Conservation (phyloP, 108 stramenopile species). For the Cyclotella atomus region DNA sequence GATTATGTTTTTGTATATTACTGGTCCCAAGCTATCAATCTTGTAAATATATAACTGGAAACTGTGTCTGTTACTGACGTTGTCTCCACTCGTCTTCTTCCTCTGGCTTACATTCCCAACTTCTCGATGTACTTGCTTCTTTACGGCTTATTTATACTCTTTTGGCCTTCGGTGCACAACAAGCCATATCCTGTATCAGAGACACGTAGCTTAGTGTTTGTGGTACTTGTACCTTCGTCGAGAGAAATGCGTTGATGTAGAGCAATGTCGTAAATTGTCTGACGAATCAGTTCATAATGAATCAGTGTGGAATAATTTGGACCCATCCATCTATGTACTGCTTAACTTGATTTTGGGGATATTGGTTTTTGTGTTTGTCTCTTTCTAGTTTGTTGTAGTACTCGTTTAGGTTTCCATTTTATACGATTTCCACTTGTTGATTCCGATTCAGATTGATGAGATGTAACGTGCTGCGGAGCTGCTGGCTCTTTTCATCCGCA, state of each 20-base stretch:
- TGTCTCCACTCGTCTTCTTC: too few species aligned
- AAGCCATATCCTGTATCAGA: constrained; percentile 66
- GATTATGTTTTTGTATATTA: too few species aligned
- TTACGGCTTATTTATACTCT: too few species aligned
- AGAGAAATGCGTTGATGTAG: neutral
- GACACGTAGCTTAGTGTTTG: constrained; percentile 33
- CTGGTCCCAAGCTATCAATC: too few species aligned
- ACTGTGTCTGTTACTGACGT: too few species aligned
- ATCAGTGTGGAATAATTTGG: constrained; percentile 31
- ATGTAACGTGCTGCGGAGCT: too few species aligned
- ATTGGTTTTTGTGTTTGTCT: constrained; percentile 42
- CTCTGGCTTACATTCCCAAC: too few species aligned
- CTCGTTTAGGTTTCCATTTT: constrained; percentile 56
- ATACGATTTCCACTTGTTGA: constrained; percentile 55
- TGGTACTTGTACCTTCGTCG: neutral
- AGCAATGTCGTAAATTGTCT: constrained; percentile 18
- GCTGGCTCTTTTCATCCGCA: neutral
- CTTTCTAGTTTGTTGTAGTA: constrained; percentile 63
- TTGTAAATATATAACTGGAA: too few species aligned
- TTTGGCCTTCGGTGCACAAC: too few species aligned
- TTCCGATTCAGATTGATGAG: too few species aligned
- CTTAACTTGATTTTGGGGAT: constrained; percentile 49
- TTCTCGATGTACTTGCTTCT: too few species aligned
- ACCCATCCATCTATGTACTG: constrained; percentile 71
- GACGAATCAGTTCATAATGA: constrained; percentile 50